Conservation (phyloP, 2,329 filamentous ascomycete species). For the Aspergillus sp. region DNA sequence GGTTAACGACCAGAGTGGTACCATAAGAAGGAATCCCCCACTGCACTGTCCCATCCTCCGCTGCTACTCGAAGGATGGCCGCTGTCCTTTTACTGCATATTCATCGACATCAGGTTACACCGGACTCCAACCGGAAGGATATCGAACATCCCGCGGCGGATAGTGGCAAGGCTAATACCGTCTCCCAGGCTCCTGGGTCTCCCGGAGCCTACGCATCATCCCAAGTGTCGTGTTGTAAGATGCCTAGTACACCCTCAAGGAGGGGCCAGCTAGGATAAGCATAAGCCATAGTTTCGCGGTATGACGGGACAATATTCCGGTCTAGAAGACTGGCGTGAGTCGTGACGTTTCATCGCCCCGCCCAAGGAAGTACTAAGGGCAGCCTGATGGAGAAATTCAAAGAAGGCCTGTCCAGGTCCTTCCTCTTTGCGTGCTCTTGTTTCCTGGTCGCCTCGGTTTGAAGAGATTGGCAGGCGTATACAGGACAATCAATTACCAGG, state of each 20-base stretch:
- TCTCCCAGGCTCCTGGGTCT: conserved; percentile 22
- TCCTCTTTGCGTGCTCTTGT: background rate
- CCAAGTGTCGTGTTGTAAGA: conserved; percentile 4
- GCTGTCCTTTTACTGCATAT: background rate
- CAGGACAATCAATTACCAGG: background rate
- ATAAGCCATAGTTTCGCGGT: background rate
- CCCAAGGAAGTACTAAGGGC: background rate
- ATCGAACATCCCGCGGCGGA: conserved; percentile 22
- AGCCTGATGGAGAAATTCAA: background rate
- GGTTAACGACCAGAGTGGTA: background rate
- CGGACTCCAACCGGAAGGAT: conserved; percentile 16
- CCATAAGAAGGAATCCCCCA: background rate
- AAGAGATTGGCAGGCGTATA: background rate
- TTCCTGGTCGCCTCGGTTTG: background rate
- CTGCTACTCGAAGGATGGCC: background rate
- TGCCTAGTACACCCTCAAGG: background rate
- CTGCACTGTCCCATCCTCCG: background rate
- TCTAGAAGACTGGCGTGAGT: background rate
- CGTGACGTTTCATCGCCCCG: background rate
- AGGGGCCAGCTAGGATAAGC: background rate
- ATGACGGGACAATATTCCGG: conserved; percentile 5
- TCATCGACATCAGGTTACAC: conserved; percentile 4
- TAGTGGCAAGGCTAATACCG: conserved; percentile 17
- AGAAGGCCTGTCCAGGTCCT: background rate
- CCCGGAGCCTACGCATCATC: conserved; percentile 10